Base-by-base conservation (phyloP, 2,329 filamentous ascomycete species). In the Cadophora gregata region DNA sequence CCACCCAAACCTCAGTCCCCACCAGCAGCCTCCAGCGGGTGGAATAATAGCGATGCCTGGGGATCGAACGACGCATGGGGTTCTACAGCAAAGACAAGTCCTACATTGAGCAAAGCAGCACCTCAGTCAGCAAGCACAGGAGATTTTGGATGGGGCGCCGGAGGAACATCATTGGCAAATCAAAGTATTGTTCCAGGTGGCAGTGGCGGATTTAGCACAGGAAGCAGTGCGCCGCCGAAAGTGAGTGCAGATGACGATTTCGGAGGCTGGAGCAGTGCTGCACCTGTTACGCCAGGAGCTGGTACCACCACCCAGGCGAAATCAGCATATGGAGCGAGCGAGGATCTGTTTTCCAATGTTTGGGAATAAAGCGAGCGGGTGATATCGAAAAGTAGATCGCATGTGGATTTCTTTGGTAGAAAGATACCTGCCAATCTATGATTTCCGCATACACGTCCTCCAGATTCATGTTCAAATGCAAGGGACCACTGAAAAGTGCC, bases 331-430 rank as follows among this genome's bases (percentile, higher is more conserved):
- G 88, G 86, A 24, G 87, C 84, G 62, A 89, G 87, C 63, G 95
- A 97, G 71, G 95, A 98, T 81, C 79, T 98, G 75, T 98, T 98
- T 80, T 93, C 91, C 36, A 98, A 98, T 79, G 95, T 98, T 59
- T 98, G 95, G 95, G 87, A 93, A 81, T 97, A 69, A 69, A 64
- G 50, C 42, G 29, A 45, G 25, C 31, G 33, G 24, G 42, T 38
- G 33, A 47, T 33, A 1, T 55, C 19, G 16, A 63, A 60, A 48
- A 58, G 21, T 53, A 60, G 33, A 58, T 33, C 31, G 38, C 24
- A 53, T 47, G 24, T 55, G 47, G 31, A 36, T 67, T 25, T 47
- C 24, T 33, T 29, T 62, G 45, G 29, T 45, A 58, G 58, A 27
- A 29, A 55, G 19, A 24, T 61, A 64, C 60, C 62, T 59, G 27